Base-by-base conservation (phyloP, 164 flowering plant genomes). In the Stephania yunnanensis region DNA sequence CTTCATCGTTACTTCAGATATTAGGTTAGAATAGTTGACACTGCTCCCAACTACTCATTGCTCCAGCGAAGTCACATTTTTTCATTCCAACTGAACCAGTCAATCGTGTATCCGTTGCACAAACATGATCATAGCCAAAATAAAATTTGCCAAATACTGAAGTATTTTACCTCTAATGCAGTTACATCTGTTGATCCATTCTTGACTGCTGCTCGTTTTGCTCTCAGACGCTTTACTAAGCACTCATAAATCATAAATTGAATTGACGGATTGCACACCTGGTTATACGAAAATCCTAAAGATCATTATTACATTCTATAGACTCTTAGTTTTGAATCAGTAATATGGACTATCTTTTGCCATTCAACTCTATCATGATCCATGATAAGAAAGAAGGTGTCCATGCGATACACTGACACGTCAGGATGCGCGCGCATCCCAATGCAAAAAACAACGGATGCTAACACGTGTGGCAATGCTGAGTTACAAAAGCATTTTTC, bases 201-300 rank as follows among this genome's bases (percentile, higher is more conserved):
- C 78, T 84, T 86, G 31, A 52, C 85, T 6, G 81, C 75, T 20
- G 88, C 83, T 52, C 87, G 86, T 76, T 85, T 91, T 48, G 81
- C 85, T 84, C 77, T 89, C n/a, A 91, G 80, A 78, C 78, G 82
- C 82, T 88, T 90, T 68, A 89, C 77, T 5, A 82, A 84, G 75
- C 76, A 88, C 82, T 92, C 97, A 80, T 92, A 92, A 74, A 92
- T 87, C 97, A 92, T 92, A 78, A 92, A 92, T 75, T 92, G 97
- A 71, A 92, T 92, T 15, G 97, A 90, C 53, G 97, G 97, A 80
- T 92, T 92, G 86, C 91, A 87, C 5, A 91, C 96, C 96, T 91
- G 86, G 46, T 46, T 80, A 55, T 15, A 67, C 29, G 70, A 64
- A 58, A 68, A 66, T 9, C 10, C 10, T 58, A 9, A 71, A 31